phyloP scores from a whole-genome alignment of 139 green algal species.

The Asterochloris sp. region DNA sequence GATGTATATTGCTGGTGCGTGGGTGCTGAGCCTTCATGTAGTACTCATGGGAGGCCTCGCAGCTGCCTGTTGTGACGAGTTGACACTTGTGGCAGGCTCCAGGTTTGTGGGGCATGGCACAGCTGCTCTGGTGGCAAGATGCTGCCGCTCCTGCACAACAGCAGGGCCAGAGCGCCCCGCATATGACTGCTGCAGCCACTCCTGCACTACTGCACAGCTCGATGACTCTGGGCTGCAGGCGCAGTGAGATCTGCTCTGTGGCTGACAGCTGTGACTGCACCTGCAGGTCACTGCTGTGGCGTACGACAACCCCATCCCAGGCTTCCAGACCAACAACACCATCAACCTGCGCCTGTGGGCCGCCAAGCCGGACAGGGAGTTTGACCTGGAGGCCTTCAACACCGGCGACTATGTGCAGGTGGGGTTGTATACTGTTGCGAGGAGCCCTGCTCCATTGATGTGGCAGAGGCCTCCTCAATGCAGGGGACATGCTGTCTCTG shows the following conservation, averaged over 20 bases:
- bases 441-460: too few relatives aligned
- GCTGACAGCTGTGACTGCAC: not conserved
- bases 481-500: too few relatives aligned
- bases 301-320: conserved; percentile 98
- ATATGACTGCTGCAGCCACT: too few relatives aligned
- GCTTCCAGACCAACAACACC: conserved; percentile 95
- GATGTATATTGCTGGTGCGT: too few relatives aligned
- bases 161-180: not conserved
- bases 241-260: not conserved
- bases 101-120: too few relatives aligned
- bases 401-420: conserved; percentile 82
- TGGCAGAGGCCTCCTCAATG: too few relatives aligned
- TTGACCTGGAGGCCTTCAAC: conserved; percentile 99
- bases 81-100: too few relatives aligned
- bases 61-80: too few relatives aligned
- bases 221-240: not conserved
- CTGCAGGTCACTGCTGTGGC: conserved; percentile 84
- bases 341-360: conserved; percentile 98
- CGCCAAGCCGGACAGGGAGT: conserved; percentile 88
- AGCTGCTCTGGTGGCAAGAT: too few relatives aligned
- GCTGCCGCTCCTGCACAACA: not conserved
- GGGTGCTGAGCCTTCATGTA: too few relatives aligned
- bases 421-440: not conserved
- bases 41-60: too few relatives aligned
- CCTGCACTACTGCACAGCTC: too few relatives aligned